Evolutionary conservation across 495 filamentous ascomycete species (phyloP).

Genomic region (Penicillium soppii): DNA sequence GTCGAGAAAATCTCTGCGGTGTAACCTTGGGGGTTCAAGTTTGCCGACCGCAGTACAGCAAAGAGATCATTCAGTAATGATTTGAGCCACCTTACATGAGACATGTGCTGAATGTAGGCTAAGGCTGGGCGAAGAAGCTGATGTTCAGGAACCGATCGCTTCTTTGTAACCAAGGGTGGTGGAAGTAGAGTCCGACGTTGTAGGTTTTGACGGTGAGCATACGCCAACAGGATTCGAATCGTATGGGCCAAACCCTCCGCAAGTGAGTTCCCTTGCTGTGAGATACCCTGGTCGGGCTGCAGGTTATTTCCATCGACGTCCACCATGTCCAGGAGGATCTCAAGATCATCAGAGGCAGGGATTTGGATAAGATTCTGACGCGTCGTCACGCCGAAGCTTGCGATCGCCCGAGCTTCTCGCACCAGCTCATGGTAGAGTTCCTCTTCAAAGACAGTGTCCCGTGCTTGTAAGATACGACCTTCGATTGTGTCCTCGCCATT

Average conservation of each 20-base stretch:
- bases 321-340: conserved; percentile 67
- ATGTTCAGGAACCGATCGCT: conserved; percentile 51
- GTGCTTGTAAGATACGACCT: conserved; percentile 71
- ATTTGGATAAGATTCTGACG: conserved; percentile 58
- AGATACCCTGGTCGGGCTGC: conserved; percentile 2
- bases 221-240: conserved; percentile 68
- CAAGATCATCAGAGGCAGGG: conserved; percentile 49
- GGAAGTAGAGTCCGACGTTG: conserved; percentile 60
- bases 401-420: conserved; percentile 71
- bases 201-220: conserved; percentile 68
- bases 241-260: conserved; percentile 58
- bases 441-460: conserved; percentile 85
- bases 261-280: conserved; percentile 32
- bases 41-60: conserved; percentile 39
- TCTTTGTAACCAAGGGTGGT: conserved; percentile 53
- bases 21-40: conserved; percentile 34
- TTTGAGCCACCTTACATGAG: conserved; percentile 39
- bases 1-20: conserved; percentile 31
- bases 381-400: conserved; percentile 62
- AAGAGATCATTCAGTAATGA: conserved; percentile 37
- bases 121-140: conserved; percentile 65
- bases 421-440: conserved; percentile 93
- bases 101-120: conserved; percentile 60
- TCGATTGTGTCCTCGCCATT: conserved; percentile 46
- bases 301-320: conserved; percentile 44